Evolutionary conservation across 164 flowering plant genomes (phyloP).

Genomic region (Tetrastigma voinierianum): DNA sequence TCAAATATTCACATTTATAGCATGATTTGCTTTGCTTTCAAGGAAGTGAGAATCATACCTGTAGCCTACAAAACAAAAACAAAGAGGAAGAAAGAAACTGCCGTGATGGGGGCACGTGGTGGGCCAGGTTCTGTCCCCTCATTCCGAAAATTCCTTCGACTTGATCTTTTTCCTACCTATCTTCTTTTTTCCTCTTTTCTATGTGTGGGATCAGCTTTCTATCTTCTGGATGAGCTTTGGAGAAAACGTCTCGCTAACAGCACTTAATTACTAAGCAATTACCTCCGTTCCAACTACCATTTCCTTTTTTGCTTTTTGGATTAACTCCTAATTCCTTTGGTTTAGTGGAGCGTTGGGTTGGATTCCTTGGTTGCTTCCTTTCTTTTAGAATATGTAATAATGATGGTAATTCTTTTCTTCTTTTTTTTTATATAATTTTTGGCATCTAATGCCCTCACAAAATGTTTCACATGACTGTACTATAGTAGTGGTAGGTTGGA

Average conservation of each 20-base stretch:
- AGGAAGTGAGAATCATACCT: slow-evolving; percentile 7
- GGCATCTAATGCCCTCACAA: too few relatives aligned
- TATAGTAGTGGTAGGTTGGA: too few relatives aligned
- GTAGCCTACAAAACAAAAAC: too few relatives aligned
- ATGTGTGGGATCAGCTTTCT: not conserved
- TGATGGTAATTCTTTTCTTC: too few relatives aligned
- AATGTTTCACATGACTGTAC: too few relatives aligned
- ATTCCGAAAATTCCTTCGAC: slow-evolving; percentile 6
- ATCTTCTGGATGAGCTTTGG: not conserved
- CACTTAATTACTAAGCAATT: not conserved
- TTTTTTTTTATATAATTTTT: too few relatives aligned
- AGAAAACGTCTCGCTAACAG: not conserved
- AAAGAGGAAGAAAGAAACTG: not conserved
- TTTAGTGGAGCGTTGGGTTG: too few relatives aligned
- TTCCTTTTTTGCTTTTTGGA: not conserved
- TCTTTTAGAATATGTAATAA: too few relatives aligned
- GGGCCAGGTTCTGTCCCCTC: not conserved
- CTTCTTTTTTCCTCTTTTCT: not conserved
- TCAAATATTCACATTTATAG: slow-evolving; percentile 1
- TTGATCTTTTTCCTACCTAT: slow-evolving; percentile 1
- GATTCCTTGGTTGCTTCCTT: too few relatives aligned
- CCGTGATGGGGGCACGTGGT: not conserved
- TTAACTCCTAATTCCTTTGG: not conserved
- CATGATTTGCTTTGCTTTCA: slow-evolving; percentile 11
- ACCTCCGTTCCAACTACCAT: not conserved